These are phyloP conservation scores for Climacium dendroides DNA, from an alignment of 225 moss, liverwort and hornwort genomes.

Conservation along the genomic window DNA sequence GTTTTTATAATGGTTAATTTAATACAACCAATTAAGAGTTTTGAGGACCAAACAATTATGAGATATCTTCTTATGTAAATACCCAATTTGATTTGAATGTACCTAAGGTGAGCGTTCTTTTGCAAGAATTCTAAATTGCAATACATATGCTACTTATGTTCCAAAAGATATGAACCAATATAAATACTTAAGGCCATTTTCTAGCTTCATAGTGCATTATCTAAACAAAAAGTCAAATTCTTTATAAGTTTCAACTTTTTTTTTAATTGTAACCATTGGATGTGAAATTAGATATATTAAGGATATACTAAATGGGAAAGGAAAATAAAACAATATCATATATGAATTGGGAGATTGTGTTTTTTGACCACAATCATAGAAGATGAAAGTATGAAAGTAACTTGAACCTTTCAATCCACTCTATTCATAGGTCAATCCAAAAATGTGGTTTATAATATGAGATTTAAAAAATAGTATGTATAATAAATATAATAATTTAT, in stretches of 20 bases:
- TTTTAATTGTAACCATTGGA: background rate
- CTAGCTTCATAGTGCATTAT: background rate
- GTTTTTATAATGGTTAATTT: background rate
- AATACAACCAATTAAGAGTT: background rate
- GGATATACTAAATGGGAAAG: background rate
- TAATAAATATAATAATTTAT: background rate
- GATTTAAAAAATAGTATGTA: background rate
- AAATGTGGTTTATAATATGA: background rate
- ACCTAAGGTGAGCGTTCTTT: background rate
- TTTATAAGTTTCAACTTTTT: background rate
- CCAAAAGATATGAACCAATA: rapidly evolving
- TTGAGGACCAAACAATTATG: background rate
- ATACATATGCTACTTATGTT: background rate
- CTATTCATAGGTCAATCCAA: background rate
- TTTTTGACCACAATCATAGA: background rate
- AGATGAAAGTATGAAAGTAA: background rate
- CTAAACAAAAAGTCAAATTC: background rate
- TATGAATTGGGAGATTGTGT: background rate
- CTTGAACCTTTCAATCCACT: background rate
- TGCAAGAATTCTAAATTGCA: background rate
- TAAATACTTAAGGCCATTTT: background rate
- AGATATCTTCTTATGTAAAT: background rate
- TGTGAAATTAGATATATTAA: background rate
- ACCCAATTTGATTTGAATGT: background rate
- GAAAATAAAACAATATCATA: background rate